A percentile compares a stretch with the other conserved stretches of the same genome.
These are phyloP conservation scores for Spathaspora arborariae DNA, from an alignment of 805 yeast genomes.

Conservation along the genomic window DNA sequence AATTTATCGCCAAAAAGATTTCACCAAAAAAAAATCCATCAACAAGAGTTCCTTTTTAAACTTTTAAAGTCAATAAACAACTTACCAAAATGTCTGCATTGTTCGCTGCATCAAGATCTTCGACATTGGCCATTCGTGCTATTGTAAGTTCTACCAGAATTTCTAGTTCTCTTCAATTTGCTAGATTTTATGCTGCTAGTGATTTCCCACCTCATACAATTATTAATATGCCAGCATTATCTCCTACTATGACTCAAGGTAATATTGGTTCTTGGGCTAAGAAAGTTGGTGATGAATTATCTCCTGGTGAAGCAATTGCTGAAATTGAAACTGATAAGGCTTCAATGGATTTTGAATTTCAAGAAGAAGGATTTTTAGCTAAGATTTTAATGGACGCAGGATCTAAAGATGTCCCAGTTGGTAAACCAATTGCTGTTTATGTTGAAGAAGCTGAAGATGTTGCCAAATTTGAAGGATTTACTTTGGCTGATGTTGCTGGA, in stretches of 20 bases:
- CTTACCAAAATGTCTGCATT: slow-evolving; percentile 29
- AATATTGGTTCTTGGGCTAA: slow-evolving; percentile 87
- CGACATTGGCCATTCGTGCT: slow-evolving; percentile 16
- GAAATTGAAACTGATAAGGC: slow-evolving; percentile 98
- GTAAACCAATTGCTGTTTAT: slow-evolving; percentile 94
- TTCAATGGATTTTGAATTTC: slow-evolving; percentile 96
- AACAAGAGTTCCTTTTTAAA: not conserved
- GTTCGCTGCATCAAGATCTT: slow-evolving; percentile 29
- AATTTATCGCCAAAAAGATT: not conserved
- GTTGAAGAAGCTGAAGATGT: slow-evolving; percentile 86
- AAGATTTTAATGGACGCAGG: slow-evolving; percentile 82
- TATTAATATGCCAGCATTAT: slow-evolving; percentile 96
- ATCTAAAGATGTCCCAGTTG: slow-evolving; percentile 86
- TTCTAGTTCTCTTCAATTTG: slow-evolving; percentile 24
- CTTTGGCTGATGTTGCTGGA: slow-evolving; percentile 73
- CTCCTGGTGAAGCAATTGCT: slow-evolving; percentile 92
- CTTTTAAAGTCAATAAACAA: not conserved
- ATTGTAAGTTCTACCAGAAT: slow-evolving; percentile 10
- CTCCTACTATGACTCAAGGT: slow-evolving; percentile 99
- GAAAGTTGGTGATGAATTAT: slow-evolving; percentile 79
- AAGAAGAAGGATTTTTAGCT: slow-evolving; percentile 92
- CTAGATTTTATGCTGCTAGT: slow-evolving; percentile 40
- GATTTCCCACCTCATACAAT: slow-evolving; percentile 79
- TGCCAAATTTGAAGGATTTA: slow-evolving; percentile 81
- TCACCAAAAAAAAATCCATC: not conserved